Evolutionary conservation across 2,329 filamentous ascomycete species (phyloP), one percentile per base, ranked within the genome.

Genomic region (Microcyclospora tardicrescens): DNA sequence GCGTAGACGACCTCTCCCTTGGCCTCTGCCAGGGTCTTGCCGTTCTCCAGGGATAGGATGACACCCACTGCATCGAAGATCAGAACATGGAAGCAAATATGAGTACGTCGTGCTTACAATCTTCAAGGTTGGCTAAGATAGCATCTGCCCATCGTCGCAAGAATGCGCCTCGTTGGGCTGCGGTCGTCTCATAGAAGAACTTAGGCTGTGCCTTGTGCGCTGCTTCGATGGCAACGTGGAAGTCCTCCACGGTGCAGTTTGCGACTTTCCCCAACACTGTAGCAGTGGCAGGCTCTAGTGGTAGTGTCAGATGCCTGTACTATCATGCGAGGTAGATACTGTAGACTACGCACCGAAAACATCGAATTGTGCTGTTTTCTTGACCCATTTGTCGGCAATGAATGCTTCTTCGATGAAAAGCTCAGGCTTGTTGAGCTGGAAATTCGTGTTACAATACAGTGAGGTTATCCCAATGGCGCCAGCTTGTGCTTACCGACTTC

Each of bases 1-100:
- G 45, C 54, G 38, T 57, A 59, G 2, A 43, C 28, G 13, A 58
- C 52, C 37, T 59, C 56, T 5, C 55, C 54, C 32, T 51, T 49
- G 1, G 50, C 48, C 35, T 59, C 56, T 2, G 45, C 37, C 11
- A 54, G 34, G 13, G 54, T 48, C 38, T 59, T 58, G 28, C 57
- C 56, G 34, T 59, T 57, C 40, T 59, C 56, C n/a, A 54, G 41
- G 2, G 48, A 53, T 24, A 58, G 37, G 28, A 59, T 55, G 13
- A 47, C 31, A 9, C 49, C 55, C 5, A 59, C 16, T 27, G 15
- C 30, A 15, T 32, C 28, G 30, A 24, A 24, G 19, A 24, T 24
- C 19, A 24, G 19, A 24, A 24, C 5, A 24, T 24, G 19, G 8
- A 24, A 24, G 19, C 19, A 24, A 50, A 36, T 16, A 50, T 46